phyloP scores from a whole-genome alignment of 768 basidiomycete species.

The Pleurotus platypus region DNA sequence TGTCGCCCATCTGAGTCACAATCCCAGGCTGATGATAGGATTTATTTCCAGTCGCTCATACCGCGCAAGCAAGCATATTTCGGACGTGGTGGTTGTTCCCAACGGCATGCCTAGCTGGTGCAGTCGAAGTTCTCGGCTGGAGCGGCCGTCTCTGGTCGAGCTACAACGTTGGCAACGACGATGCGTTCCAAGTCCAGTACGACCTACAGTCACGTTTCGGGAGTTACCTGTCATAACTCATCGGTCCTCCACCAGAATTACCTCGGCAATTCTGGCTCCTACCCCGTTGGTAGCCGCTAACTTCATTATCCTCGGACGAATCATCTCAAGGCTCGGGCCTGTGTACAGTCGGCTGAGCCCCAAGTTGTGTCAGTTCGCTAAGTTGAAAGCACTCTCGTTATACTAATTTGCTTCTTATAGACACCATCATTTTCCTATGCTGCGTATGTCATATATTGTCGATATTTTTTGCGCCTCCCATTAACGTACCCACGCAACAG shows the following conservation, averaged over 20 bases:
- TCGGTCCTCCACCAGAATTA: constrained; percentile 29
- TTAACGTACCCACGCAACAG: constrained; percentile 2
- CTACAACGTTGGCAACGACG: constrained; percentile 11
- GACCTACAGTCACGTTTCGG: constrained; percentile 9
- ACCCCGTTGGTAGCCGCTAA: constrained; percentile 56
- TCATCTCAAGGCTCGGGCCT: constrained; percentile 39
- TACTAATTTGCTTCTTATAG: constrained; percentile 18
- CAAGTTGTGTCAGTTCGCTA: constrained; percentile 31
- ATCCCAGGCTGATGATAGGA: no score
- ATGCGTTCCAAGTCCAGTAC: constrained; percentile 43
- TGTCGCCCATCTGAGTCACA: no score
- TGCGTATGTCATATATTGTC: constrained; percentile 19
- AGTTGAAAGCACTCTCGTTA: neutral
- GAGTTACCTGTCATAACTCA: neutral
- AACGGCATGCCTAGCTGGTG: constrained; percentile 29
- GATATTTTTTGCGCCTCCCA: no score
- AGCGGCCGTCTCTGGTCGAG: constrained; percentile 35
- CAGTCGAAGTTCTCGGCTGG: constrained; percentile 43
- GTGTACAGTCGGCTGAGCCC: constrained; percentile 45
- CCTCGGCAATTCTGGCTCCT: constrained; percentile 50
- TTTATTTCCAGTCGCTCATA: constrained; percentile 27
- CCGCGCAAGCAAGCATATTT: constrained; percentile 25
- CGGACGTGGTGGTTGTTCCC: constrained; percentile 38
- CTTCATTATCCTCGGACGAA: constrained; percentile 52
- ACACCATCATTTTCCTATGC: constrained; percentile 41